Evolutionary conservation across 495 filamentous ascomycete genomes (phyloP).

Genomic region (Penicillium longicatenatum): DNA sequence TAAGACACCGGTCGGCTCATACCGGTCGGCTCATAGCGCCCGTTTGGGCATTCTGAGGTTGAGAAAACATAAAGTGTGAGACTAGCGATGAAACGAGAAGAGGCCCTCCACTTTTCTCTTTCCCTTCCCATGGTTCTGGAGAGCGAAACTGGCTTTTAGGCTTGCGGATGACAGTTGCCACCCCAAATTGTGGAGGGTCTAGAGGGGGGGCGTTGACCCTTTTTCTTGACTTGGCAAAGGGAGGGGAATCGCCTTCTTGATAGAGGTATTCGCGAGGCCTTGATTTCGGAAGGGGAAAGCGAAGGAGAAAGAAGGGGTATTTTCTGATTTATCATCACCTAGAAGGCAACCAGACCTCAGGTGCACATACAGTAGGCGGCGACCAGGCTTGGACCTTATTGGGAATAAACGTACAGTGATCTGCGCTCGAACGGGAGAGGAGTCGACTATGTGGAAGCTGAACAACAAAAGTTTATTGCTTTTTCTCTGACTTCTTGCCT

Average conservation of each 20-base stretch:
- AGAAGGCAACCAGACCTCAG: no score
- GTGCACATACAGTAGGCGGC: no score
- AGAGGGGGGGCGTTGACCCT: neutral
- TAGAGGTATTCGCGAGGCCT: neutral
- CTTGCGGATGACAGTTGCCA: constrained; percentile 33
- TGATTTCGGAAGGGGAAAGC: neutral
- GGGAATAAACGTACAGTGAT: no score
- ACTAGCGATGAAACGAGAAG: constrained; percentile 7
- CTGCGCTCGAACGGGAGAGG: no score
- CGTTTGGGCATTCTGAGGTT: constrained; percentile 1
- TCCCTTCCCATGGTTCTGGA: constrained; percentile 22
- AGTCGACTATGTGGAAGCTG: no score
- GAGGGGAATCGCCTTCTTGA: neutral
- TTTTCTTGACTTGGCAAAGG: neutral
- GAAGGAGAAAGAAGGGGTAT: no score
- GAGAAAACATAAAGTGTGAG: constrained; percentile 8
- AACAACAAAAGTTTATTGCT: no score
- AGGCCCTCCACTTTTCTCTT: neutral
- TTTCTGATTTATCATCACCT: no score
- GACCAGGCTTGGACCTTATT: no score
- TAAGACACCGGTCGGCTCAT: constrained; percentile 24
- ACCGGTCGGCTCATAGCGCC: constrained; percentile 18
- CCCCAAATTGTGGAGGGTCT: neutral
- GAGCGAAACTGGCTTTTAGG: constrained; percentile 21
- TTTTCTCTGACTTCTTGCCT: no score